Evolutionary conservation across 352 stramenopile genomes (phyloP).

Genomic region (Globisporangium cystogenes): DNA sequence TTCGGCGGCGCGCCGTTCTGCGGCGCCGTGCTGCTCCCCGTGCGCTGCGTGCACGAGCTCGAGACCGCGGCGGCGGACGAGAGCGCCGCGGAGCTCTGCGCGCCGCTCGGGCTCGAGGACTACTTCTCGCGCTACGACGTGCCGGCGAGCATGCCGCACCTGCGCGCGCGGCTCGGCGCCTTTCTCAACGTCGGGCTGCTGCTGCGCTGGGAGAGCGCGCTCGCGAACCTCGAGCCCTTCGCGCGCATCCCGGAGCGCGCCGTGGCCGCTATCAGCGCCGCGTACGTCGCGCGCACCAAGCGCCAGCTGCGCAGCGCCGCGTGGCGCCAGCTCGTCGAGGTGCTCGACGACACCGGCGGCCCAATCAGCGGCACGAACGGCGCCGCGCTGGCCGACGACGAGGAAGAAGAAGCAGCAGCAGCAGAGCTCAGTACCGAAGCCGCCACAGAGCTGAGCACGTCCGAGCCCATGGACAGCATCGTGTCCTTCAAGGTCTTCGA

Average conservation of each 20-base stretch:
- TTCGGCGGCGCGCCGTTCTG: constrained; percentile 85
- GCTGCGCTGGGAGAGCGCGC: constrained; percentile 75
- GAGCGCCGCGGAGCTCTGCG: constrained; percentile 43
- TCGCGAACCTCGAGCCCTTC: constrained; percentile 80
- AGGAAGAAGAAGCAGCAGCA: too few relatives aligned
- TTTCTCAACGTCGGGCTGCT: constrained; percentile 75
- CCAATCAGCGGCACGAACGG: constrained; percentile 3
- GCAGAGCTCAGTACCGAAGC: constrained; percentile 9
- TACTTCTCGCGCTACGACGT: constrained; percentile 85
- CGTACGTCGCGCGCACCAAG: constrained; percentile 57
- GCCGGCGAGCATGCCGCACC: constrained; percentile 53
- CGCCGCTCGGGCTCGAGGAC: constrained; percentile 68
- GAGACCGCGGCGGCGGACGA: constrained; percentile 54
- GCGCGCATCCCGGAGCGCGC: constrained; percentile 38
- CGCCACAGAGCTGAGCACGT: constrained; percentile 9
- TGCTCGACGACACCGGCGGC: constrained; percentile 25
- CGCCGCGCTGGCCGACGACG: not conserved
- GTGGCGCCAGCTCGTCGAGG: constrained; percentile 41
- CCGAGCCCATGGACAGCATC: constrained; percentile 55
- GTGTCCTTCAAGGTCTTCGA: constrained; percentile 76
- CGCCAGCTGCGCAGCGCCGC: constrained; percentile 23
- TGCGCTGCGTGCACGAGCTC: constrained; percentile 74
- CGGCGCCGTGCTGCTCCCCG: constrained; percentile 76
- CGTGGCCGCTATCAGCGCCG: constrained; percentile 44
- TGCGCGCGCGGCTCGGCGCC: constrained; percentile 40